phyloP scores from a whole-genome alignment of 2,329 filamentous ascomycete genomes.

The Myriangium duriaei region DNA sequence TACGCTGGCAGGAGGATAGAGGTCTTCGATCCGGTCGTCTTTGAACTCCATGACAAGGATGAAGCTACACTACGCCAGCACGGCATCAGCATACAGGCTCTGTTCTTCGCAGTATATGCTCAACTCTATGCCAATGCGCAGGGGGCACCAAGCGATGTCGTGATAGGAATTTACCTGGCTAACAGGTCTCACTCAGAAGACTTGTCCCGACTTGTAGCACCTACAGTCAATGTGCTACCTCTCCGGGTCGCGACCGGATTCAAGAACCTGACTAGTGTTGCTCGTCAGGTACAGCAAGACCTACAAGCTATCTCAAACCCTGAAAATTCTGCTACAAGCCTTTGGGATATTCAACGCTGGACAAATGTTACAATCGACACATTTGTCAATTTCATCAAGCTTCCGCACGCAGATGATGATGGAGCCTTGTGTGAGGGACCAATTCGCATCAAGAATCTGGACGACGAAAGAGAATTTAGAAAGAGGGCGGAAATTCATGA shows the following conservation, averaged over 20 bases:
- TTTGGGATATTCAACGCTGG: constrained; percentile 65
- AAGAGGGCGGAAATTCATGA: constrained; percentile 14
- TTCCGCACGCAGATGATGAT: constrained; percentile 31
- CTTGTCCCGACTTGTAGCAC: constrained; percentile 43
- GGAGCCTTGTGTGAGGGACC: constrained; percentile 8
- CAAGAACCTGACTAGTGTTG: constrained; percentile 35
- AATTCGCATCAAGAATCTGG: constrained; percentile 16
- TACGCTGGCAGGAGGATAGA: constrained; percentile 23
- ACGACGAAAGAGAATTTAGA: constrained; percentile 14
- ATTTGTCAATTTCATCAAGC: constrained; percentile 70
- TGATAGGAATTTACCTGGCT: constrained; percentile 73
- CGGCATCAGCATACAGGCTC: constrained; percentile 56
- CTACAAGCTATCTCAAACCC: constrained; percentile 47
- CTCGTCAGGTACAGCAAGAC: constrained; percentile 53
- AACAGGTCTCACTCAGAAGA: constrained; percentile 51
- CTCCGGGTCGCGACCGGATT: constrained; percentile 41
- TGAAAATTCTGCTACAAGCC: constrained; percentile 45
- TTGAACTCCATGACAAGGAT: constrained; percentile 31
- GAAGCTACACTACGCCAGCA: constrained; percentile 32
- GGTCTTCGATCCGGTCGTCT: constrained; percentile 38
- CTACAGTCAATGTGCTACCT: constrained; percentile 70
- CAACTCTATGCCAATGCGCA: constrained; percentile 32
- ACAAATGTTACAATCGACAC: constrained; percentile 57
- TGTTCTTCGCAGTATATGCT: constrained; percentile 64
- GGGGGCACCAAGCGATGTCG: constrained; percentile 29